Percentiles rank a stretch among this genome's conserved stretches.
Conservation (phyloP, 768 basidiomycete genomes). For the Termitomyces titanicus region DNA sequence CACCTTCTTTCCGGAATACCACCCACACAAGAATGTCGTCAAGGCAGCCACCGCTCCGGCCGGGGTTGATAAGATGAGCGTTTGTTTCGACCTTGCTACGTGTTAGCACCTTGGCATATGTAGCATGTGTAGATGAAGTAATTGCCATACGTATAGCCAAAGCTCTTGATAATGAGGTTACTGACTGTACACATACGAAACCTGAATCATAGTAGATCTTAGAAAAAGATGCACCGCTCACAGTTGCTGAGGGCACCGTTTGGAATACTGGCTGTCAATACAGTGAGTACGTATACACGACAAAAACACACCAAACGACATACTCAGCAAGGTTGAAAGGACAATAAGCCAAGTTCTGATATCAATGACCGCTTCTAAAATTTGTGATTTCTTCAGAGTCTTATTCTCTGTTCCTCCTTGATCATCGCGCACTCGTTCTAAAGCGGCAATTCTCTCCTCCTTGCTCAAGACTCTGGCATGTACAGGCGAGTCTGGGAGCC, state of each 20-base stretch:
- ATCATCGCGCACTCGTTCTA: constrained; percentile 66
- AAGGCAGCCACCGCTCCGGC: constrained; percentile 46
- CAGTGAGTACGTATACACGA: not conserved
- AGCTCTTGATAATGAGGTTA: constrained; percentile 58
- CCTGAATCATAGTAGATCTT: not conserved
- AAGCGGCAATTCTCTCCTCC: constrained; percentile 57
- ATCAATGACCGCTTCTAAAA: constrained; percentile 53
- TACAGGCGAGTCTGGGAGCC: constrained; percentile 65
- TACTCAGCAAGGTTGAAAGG: constrained; percentile 55
- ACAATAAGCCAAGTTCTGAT: constrained; percentile 61
- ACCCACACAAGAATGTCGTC: constrained; percentile 52
- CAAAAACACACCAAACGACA: constrained; percentile 16
- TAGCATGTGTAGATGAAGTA: not conserved
- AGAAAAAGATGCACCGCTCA: constrained; percentile 24
- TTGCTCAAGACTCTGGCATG: constrained; percentile 51
- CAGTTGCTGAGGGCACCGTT: constrained; percentile 64
- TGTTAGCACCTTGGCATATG: not conserved
- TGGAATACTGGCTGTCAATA: constrained; percentile 53
- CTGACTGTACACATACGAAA: constrained; percentile 35
- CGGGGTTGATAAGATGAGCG: constrained; percentile 57
- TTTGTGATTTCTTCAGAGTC: constrained; percentile 54
- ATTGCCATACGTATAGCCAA: constrained; percentile 55
- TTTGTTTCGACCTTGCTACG: constrained; percentile 47
- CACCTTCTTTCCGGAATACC: constrained; percentile 65
- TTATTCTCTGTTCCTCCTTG: constrained; percentile 63